Conservation (phyloP, 306 rosid species). For the Malus sylvestris region DNA sequence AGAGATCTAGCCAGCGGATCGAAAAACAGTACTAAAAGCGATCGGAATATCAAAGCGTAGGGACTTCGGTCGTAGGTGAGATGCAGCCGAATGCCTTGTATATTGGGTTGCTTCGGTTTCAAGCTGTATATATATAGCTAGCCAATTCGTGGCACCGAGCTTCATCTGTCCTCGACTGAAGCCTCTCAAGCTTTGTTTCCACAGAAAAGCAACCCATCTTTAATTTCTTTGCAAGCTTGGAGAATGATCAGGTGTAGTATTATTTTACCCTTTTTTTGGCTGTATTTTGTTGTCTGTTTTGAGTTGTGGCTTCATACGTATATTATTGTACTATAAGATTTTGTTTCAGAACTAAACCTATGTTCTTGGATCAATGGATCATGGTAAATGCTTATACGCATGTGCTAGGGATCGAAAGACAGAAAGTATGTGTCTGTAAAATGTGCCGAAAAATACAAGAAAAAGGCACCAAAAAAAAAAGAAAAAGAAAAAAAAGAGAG, state of each 20-base stretch:
- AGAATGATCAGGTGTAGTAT: neutral
- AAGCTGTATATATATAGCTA: neutral
- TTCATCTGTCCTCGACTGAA: conserved; percentile 48
- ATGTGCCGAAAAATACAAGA: no score
- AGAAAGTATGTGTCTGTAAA: neutral
- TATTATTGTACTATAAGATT: neutral
- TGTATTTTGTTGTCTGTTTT: neutral
- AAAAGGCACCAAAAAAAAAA: no score
- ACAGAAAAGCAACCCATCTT: neutral
- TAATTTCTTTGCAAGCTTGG: neutral
- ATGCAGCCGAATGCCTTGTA: conserved; percentile 2
- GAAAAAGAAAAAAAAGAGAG: no score
- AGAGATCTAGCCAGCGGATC: neutral
- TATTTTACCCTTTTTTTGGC: neutral
- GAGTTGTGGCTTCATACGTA: neutral
- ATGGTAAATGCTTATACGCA: no score
- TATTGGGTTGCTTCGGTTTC: neutral
- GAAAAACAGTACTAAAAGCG: neutral
- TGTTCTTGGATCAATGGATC: no score
- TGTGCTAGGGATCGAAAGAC: neutral
- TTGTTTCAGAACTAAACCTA: neutral
- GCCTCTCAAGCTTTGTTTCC: conserved; percentile 25
- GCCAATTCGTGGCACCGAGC: neutral
- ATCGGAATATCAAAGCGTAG: neutral
- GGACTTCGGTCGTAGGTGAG: conserved; percentile 29